phyloP scores from a whole-genome alignment of 106 monocot species.

The Dendrobium chrysotoxum region DNA sequence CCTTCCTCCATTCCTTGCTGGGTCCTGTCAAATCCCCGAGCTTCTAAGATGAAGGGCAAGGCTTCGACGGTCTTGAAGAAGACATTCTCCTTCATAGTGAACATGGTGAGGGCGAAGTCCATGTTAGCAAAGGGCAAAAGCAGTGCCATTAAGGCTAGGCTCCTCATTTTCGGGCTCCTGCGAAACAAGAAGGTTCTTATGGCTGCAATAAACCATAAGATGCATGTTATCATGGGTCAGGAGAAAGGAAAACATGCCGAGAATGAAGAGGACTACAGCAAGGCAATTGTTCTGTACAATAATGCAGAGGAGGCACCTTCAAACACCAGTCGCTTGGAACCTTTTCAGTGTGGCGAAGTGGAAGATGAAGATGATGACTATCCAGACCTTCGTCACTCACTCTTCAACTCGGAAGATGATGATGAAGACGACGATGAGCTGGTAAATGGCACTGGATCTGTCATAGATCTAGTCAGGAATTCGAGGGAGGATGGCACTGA shows the following conservation, averaged over 20 bases:
- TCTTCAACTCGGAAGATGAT: conserved; percentile 44
- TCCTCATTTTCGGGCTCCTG: conserved; percentile 43
- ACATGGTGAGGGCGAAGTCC: conserved; percentile 51
- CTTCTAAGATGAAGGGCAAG: conserved; percentile 42
- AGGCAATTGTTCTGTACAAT: conserved; percentile 22
- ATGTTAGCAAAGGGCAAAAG: conserved; percentile 44
- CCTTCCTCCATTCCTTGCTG: background rate
- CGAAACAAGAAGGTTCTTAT: conserved; percentile 54
- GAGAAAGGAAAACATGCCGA: conserved; percentile 13
- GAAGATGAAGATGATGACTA: conserved; percentile 20
- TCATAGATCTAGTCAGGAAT: conserved; percentile 28
- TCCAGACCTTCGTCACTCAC: conserved; percentile 46
- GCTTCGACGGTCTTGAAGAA: conserved; percentile 51
- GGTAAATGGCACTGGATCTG: conserved; percentile 24
- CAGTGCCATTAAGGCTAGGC: conserved; percentile 34
- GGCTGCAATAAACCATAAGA: conserved; percentile 50
- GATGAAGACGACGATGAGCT: background rate
- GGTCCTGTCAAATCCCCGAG: background rate
- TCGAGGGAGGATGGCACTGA: conserved; percentile 16
- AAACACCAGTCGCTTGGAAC: background rate
- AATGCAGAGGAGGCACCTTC: conserved; percentile 9
- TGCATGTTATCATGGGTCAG: conserved; percentile 38
- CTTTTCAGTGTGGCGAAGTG: background rate
- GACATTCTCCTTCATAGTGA: conserved; percentile 26
- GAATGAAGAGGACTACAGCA: conserved; percentile 15